Evolutionary conservation across 164 flowering plant genomes (phyloP).

Genomic region (Taxillus chinensis): DNA sequence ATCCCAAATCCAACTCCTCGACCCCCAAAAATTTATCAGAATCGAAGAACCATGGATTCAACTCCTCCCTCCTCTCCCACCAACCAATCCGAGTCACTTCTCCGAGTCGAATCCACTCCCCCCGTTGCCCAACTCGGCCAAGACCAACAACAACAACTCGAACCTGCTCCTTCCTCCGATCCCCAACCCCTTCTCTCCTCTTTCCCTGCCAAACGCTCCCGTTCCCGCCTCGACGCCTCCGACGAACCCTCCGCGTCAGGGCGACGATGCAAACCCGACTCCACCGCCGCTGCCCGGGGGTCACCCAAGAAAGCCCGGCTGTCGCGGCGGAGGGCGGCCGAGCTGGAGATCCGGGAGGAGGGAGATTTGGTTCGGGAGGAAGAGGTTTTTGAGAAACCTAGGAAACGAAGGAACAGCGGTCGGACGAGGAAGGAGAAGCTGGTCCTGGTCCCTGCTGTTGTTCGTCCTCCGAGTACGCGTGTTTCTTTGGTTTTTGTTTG

Average conservation of each 20-base stretch:
- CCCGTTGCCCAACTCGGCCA: constrained; percentile 29
- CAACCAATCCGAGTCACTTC: constrained; percentile 30
- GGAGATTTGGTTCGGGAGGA: constrained; percentile 45
- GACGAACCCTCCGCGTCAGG: constrained; percentile 27
- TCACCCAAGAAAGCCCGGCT: constrained; percentile 57
- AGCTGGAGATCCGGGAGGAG: constrained; percentile 47
- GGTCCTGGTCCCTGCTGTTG: constrained; percentile 15
- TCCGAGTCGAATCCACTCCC: constrained; percentile 36
- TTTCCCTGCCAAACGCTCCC: constrained; percentile 7
- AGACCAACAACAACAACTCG: constrained; percentile 9
- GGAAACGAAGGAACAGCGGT: constrained; percentile 39
- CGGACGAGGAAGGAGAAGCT: constrained; percentile 51
- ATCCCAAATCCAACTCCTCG: no score
- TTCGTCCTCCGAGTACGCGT: constrained; percentile 32
- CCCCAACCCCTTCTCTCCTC: neutral
- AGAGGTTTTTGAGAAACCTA: constrained; percentile 33
- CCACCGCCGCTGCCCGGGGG: constrained; percentile 28
- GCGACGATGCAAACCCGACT: constrained; percentile 35
- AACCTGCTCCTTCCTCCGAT: constrained; percentile 14
- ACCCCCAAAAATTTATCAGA: neutral
- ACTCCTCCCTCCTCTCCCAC: constrained; percentile 28
- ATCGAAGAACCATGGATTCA: constrained; percentile 26
- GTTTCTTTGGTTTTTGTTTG: no score
- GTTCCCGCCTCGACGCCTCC: constrained; percentile 25
- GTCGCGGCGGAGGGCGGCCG: constrained; percentile 36